Evolutionary conservation across 768 basidiomycete species (phyloP), one percentile per base, ranked within the genome.

Genomic region (Strobilomyces dryophilus): DNA sequence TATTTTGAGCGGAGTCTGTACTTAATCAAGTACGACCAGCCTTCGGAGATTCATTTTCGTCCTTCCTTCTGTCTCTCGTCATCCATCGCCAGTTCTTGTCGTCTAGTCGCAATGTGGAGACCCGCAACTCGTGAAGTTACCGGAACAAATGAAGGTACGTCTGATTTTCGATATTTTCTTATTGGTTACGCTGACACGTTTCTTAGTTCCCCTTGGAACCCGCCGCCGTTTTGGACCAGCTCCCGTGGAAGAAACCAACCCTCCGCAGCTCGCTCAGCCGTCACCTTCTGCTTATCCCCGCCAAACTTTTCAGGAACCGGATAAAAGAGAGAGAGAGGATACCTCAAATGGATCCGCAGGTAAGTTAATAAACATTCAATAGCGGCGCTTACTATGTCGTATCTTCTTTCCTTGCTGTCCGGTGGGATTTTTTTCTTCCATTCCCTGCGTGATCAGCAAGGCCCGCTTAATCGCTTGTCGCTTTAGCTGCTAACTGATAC

Each of bases 201-300:
- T 43, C 59, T 58, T 57, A 85, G 87, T 83, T 61, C 94, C 94
- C 1, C 81, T 97, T 53, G 92, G 90, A 47, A 80, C 84, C 62
- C 87, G 89, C 65, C 89, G 94, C 66, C 87, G 94, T 51, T 97
- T 97, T 73, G 94, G 94, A 47, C 88, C 91, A 44, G 86, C 87
- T 27, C 87, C 90, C 5, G 75, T 81, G 36, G 94, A 95, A 67
- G 92, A 93, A 66, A 75, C 72, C 26, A 82, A 84, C 18, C 87
- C 90, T 26, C 90, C 91, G 58, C 89, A 91, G 63, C 83, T 92
- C 48, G 89, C 89, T 10, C 89, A 92, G 59, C 89, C 91, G 7
- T 90, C 90, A 39, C 88, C 90, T 40, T 89, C 89, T 47, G 90
- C 87, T 8, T 91, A 89, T 69, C 89, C 90, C 40, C 85, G 87